Base-by-base conservation (phyloP, 139 green algal species). In the Desmodesmus armatus region DNA sequence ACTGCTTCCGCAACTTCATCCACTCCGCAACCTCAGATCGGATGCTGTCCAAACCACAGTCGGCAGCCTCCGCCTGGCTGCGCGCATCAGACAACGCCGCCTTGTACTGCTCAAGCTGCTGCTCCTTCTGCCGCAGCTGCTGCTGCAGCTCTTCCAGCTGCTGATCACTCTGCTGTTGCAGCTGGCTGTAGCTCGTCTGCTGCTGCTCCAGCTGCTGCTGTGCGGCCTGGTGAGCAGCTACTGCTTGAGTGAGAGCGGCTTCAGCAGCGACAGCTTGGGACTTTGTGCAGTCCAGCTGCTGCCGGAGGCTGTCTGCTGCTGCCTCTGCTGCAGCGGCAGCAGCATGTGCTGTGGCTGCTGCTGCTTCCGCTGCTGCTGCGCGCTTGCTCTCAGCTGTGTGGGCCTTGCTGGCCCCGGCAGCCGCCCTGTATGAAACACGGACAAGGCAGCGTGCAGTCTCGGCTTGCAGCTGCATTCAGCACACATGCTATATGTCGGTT, bases 311-410 rank as follows among this genome's bases (percentile, higher is more conserved):
- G n/a, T n/a, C n/a, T n/a, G n/a, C n/a, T n/a, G n/a, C n/a, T n/a
- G n/a, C n/a, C n/a, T n/a, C n/a, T n/a, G n/a, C n/a, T n/a, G n/a
- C n/a, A n/a, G n/a, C n/a, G n/a, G n/a, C n/a, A n/a, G n/a, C n/a
- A n/a, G n/a, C n/a, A n/a, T n/a, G n/a, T n/a, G n/a, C n/a, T n/a
- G n/a, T n/a, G n/a, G n/a, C n/a, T n/a, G n/a, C n/a, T n/a, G n/a
- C 73, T 33, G 73, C 53, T 19, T 80, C 73, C 27, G 73, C 73
- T 69, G 73, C 73, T 67, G 73, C 73, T 49, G 73, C 73, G 7
- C 73, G 73, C 73, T 49, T 80, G 19, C 47, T 49, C 3, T 80
- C 73, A 3, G 73, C 33, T 44, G 73, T 35, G 6, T 67, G 49
- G 15, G 73, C 47, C 49, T 80, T 80, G 47, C 67, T 47, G 27